A percentile compares a stretch with the other conserved stretches of the same genome.
Evolutionary conservation across 202 grass and related monocot genomes (phyloP).

Genomic region (Saccharum hybrid): DNA sequence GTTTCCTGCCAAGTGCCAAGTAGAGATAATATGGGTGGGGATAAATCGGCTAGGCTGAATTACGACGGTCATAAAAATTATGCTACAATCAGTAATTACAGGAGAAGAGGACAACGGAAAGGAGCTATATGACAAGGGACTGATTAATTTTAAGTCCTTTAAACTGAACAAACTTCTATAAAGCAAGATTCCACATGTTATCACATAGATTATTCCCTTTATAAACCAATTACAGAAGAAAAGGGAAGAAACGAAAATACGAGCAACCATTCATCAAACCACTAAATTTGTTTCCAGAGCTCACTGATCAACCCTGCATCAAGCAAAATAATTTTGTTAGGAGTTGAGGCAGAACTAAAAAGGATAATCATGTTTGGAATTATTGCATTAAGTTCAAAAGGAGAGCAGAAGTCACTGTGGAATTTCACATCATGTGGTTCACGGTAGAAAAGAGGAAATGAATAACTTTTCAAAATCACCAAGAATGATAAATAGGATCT

Average conservation of each 20-base stretch:
- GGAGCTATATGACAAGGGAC: constrained; percentile 18
- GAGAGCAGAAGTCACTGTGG: background rate
- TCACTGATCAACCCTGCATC: constrained; percentile 53
- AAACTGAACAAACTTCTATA: constrained; percentile 64
- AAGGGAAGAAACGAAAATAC: constrained; percentile 53
- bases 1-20: background rate
- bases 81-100: constrained; percentile 18
- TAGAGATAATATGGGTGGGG: background rate
- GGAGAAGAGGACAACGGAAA: constrained; percentile 10
- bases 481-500: constrained; percentile 9
- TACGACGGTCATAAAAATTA: background rate
- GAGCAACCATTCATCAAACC: constrained; percentile 48
- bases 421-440: background rate
- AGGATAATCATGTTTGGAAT: background rate
- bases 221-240: constrained; percentile 70
- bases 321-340: constrained; percentile 28
- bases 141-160: constrained; percentile 47
- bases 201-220: constrained; percentile 68
- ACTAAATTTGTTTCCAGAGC: constrained; percentile 55
- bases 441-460: background rate
- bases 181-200: constrained; percentile 59
- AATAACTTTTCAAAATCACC: background rate
- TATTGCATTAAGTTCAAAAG: background rate
- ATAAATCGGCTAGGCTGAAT: background rate
- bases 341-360: constrained; percentile 12